Conservation (phyloP, 768 basidiomycete genomes). For the Lanmaoa rubissima region DNA sequence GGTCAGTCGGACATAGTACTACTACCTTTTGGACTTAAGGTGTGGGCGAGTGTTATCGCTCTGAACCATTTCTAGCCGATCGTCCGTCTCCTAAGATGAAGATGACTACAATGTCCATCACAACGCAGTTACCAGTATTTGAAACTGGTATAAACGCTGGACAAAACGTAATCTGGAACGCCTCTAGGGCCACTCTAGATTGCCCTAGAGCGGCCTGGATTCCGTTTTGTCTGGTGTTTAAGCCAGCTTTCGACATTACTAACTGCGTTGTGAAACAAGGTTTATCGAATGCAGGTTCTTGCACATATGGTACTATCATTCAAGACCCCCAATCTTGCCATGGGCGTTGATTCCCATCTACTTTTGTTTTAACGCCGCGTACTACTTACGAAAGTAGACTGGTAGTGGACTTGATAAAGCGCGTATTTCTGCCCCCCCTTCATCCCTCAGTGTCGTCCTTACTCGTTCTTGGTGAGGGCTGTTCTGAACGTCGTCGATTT, state of each 20-base stretch:
- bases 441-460: neutral
- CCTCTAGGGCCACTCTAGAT: too few species aligned
- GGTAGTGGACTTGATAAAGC: constrained; percentile 3
- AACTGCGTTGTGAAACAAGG: neutral
- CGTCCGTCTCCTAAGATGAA: neutral
- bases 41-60: neutral
- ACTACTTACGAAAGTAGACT: neutral
- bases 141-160: too few species aligned
- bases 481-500: neutral
- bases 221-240: too few species aligned
- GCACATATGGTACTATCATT: neutral
- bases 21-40: constrained; percentile 12
- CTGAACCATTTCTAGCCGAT: constrained; percentile 7
- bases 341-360: constrained; percentile 2
- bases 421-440: neutral
- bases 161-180: too few species aligned
- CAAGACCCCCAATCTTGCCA: neutral
- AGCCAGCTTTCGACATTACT: too few species aligned
- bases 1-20: neutral
- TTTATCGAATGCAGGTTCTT: neutral
- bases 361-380: neutral
- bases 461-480: neutral
- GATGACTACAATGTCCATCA: neutral
- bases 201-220: too few species aligned
- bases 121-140: too few species aligned